Evolutionary conservation across 2,329 filamentous ascomycete genomes (phyloP), one percentile per base, ranked within the genome.

Genomic region (Emmonsiellopsis sp.): DNA sequence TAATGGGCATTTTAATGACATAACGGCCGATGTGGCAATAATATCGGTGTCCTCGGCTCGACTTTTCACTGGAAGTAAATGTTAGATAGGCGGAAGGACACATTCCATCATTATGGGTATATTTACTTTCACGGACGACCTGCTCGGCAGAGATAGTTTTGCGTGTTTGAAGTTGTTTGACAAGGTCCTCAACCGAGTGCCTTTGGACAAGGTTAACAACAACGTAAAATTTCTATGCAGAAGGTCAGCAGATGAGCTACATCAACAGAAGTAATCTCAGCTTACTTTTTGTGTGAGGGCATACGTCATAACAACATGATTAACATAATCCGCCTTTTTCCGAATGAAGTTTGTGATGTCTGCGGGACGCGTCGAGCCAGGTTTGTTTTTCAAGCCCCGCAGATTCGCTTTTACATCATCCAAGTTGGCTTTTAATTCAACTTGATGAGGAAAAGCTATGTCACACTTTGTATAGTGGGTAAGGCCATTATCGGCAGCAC

Each of bases 311-410:
- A 87, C 82, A 56, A 98, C 74, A 49, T 77, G 83, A 66, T 97
- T 97, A 52, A 74, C 74, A 65, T 92, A 94, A 43, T 78, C 78
- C 15, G 77, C 65, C 9, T 83, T 80, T 58, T 81, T 84, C 32
- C 88, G 80, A 45, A 97, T 75, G 55, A 82, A 79, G 59, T 80
- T 76, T 7, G 93, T 98, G 57, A 98, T 86, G 70, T 98, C 93
- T 46, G 89, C 90, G 7, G 93, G 93, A 63, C 89, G 84, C 41
- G 93, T 98, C 44, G 93, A 94, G 20, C 93, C 93, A 6, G 92
- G 89, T 69, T 93, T 95, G 69, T 95, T 96, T 72, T 98, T 98
- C 57, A 98, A 72, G 4, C 93, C 93, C 61, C 93, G 87, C 60
- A 95, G 79, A 67, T 97, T 98, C n/a, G 87, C 86, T 69, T 92